A percentile compares a stretch with the other conserved stretches of the same genome.
phyloP scores from a whole-genome alignment of 148 eudicot species.

The Polygonum aviculare region DNA sequence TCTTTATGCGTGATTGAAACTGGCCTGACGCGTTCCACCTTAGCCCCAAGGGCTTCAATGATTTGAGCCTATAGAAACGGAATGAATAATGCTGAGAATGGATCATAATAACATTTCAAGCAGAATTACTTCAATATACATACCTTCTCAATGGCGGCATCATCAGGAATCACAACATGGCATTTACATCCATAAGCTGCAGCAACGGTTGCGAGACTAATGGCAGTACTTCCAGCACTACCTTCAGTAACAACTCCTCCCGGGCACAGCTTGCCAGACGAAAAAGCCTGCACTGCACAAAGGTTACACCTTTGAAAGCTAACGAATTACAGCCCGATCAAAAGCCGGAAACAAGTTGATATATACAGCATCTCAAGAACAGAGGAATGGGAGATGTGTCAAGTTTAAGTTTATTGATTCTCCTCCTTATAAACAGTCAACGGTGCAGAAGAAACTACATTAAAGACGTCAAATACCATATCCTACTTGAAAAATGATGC shows the following conservation, averaged over 20 bases:
- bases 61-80: conserved; percentile 63
- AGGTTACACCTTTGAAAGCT: neutral
- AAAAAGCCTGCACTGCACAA: conserved; percentile 48
- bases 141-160: conserved; percentile 90
- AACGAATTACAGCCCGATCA: neutral
- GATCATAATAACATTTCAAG: neutral
- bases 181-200: conserved; percentile 96
- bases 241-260: conserved; percentile 97
- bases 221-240: conserved; percentile 99
- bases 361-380: neutral
- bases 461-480: neutral
- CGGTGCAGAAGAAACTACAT: neutral
- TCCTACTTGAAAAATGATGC: neutral
- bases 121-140: neutral
- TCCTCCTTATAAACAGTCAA: neutral
- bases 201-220: conserved; percentile 94
- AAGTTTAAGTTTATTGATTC: too few species aligned
- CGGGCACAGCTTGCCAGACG: conserved; percentile 55
- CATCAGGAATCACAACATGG: conserved; percentile 95
- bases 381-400: neutral
- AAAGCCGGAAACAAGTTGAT: neutral
- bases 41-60: conserved; percentile 92
- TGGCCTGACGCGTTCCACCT: conserved; percentile 94
- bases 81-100: neutral
- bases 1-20: conserved; percentile 94